Conservation (phyloP, 192 early-diverging fungal species). For the Coemansia sp. region DNA sequence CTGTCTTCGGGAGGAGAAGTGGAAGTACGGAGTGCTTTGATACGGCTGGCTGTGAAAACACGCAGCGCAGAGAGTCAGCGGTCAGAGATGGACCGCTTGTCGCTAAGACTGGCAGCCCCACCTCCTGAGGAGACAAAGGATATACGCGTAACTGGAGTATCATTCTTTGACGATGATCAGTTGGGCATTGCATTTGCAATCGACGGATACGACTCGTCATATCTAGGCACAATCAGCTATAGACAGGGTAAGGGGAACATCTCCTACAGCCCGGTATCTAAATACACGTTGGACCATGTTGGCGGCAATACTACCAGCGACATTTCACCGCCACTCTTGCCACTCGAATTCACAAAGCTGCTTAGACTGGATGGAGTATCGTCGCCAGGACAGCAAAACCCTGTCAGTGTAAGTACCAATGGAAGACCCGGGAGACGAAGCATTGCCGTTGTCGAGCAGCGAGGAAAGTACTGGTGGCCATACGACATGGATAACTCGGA, state of each 20-base stretch:
- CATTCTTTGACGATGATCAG: constrained; percentile 35
- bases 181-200: constrained; percentile 36
- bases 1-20: background rate
- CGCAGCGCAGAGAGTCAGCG: background rate
- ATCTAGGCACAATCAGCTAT: constrained; percentile 31
- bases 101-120: background rate
- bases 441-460: constrained; percentile 34
- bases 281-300: too few relatives aligned
- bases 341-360: constrained; percentile 25
- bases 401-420: constrained; percentile 23
- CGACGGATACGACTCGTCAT: constrained; percentile 22
- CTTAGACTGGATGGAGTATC: constrained; percentile 13
- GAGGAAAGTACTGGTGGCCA: constrained; percentile 46
- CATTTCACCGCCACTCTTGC: background rate
- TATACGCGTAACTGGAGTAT: constrained; percentile 17
- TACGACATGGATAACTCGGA: constrained; percentile 50
- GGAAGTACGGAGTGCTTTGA: background rate
- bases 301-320: background rate
- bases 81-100: background rate
- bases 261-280: background rate
- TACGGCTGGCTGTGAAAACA: background rate
- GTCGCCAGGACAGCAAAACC: constrained; percentile 7
- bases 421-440: constrained; percentile 37
- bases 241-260: background rate
- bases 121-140: background rate